Percentiles rank a stretch among this genome's conserved stretches.
phyloP scores from a whole-genome alignment of 2,329 filamentous ascomycete species.

The Fusarium camptoceras region DNA sequence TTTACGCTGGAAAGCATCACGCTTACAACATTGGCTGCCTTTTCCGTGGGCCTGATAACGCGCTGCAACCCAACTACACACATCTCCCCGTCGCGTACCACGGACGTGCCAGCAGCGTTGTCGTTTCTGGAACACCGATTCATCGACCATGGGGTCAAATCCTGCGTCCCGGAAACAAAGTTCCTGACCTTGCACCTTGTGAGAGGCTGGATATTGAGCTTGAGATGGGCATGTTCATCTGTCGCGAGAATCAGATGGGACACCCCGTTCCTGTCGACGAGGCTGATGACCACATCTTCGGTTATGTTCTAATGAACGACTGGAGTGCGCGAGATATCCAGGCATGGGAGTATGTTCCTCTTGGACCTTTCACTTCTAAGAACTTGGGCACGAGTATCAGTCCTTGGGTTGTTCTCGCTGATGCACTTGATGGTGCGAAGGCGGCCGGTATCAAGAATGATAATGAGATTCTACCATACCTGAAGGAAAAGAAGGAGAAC shows the following conservation, averaged over 20 bases:
- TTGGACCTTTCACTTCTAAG: conserved; percentile 73
- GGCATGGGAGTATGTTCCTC: conserved; percentile 68
- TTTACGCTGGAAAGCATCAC: conserved; percentile 84
- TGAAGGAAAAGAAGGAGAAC: conserved; percentile 66
- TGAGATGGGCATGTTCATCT: conserved; percentile 81
- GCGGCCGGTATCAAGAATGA: conserved; percentile 48
- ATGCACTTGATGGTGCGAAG: conserved; percentile 59
- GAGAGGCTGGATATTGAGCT: conserved; percentile 79
- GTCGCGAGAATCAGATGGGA: conserved; percentile 74
- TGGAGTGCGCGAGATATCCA: conserved; percentile 74
- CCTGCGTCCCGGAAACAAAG: conserved; percentile 59
- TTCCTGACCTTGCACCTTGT: conserved; percentile 68
- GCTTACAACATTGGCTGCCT: conserved; percentile 77
- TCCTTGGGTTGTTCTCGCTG: conserved; percentile 71
- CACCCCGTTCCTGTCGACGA: conserved; percentile 71
- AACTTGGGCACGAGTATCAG: conserved; percentile 70
- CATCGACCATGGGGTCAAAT: conserved; percentile 80
- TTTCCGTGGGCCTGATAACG: conserved; percentile 79
- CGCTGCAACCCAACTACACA: conserved; percentile 83
- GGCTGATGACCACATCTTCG: conserved; percentile 77
- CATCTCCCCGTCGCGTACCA: conserved; percentile 86
- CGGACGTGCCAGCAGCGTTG: conserved; percentile 79
- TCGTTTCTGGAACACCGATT: conserved; percentile 79
- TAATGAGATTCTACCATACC: conserved; percentile 53
- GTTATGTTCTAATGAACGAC: conserved; percentile 73